Evolutionary conservation across 1,284 basidiomycete genomes (phyloP).

Genomic region (Apiotrichum gamsii): DNA sequence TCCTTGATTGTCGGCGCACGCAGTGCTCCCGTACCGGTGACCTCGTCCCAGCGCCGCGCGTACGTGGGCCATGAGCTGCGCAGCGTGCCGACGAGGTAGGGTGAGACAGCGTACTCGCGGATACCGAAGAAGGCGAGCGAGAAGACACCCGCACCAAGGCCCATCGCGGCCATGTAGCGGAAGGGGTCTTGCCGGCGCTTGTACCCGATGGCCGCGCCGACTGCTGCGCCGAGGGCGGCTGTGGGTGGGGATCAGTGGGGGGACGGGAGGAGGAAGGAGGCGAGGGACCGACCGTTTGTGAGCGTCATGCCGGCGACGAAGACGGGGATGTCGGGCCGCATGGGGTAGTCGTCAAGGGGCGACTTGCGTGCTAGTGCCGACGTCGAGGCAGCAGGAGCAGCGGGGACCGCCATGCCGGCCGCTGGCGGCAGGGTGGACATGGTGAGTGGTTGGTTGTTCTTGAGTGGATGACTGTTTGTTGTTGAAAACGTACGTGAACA

Average conservation of each 20-base stretch:
- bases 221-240: constrained; percentile 29
- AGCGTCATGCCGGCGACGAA: constrained; percentile 16
- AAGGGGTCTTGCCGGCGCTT: constrained; percentile 29
- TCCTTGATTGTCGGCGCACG: constrained; percentile 13
- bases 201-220: constrained; percentile 34
- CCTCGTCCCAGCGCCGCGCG: constrained; percentile 11
- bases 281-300: constrained; percentile 1
- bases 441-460: too few relatives aligned
- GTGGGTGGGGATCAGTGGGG: neutral
- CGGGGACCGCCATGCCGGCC: too few relatives aligned
- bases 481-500: too few relatives aligned
- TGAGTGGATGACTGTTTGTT: too few relatives aligned
- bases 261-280: neutral
- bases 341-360: constrained; percentile 15
- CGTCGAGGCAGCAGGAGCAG: too few relatives aligned
- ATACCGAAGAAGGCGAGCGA: constrained; percentile 39
- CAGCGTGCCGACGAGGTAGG: constrained; percentile 25
- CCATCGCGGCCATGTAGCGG: constrained; percentile 30
- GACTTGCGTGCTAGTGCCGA: too few relatives aligned
- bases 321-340: constrained; percentile 14
- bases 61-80: constrained; percentile 24
- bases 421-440: too few relatives aligned
- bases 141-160: constrained; percentile 33
- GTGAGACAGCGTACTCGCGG: constrained; percentile 44
- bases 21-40: neutral